Conservation (phyloP, 139 green algal species). For the Picochlorum sp. region DNA sequence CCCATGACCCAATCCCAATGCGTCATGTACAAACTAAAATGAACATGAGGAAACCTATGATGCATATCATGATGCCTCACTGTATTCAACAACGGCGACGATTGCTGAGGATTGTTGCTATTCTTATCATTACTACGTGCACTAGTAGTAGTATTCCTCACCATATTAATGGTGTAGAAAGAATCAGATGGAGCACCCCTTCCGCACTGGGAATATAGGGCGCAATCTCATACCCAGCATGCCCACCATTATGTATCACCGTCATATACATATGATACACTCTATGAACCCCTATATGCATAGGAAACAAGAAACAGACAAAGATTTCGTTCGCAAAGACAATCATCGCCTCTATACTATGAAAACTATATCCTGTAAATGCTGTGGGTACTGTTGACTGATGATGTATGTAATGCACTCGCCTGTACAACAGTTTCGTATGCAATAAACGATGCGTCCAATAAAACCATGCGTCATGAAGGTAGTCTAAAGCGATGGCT, state of each 20-base stretch:
- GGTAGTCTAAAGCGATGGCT: constrained; percentile 54
- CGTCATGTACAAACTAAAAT: constrained; percentile 89
- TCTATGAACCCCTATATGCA: constrained; percentile 70
- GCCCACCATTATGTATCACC: constrained; percentile 76
- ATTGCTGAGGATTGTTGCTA: too few species aligned
- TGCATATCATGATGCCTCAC: constrained; percentile 82
- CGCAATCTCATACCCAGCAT: constrained; percentile 78
- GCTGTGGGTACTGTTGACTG: constrained; percentile 62
- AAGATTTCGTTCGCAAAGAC: constrained; percentile 86
- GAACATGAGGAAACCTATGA: constrained; percentile 59
- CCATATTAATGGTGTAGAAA: background rate
- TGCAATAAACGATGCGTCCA: constrained; percentile 81
- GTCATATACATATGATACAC: constrained; percentile 80
- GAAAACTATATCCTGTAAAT: constrained; percentile 82
- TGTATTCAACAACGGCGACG: constrained; percentile 50
- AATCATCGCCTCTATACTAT: constrained; percentile 63
- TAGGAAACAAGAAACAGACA: constrained; percentile 67
- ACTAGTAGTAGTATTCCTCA: too few species aligned
- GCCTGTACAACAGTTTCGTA: constrained; percentile 63
- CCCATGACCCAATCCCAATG: constrained; percentile 72
- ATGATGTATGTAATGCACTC: constrained; percentile 77
- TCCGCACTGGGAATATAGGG: constrained; percentile 71
- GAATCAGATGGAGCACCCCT: constrained; percentile 11
- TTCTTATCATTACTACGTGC: too few species aligned
- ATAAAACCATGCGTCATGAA: constrained; percentile 90